Percentiles rank a stretch among this genome's conserved stretches.
These are phyloP conservation scores for Triticum turgidum DNA, from an alignment of 176 grass and related monocot genomes.

Conservation along the genomic window DNA sequence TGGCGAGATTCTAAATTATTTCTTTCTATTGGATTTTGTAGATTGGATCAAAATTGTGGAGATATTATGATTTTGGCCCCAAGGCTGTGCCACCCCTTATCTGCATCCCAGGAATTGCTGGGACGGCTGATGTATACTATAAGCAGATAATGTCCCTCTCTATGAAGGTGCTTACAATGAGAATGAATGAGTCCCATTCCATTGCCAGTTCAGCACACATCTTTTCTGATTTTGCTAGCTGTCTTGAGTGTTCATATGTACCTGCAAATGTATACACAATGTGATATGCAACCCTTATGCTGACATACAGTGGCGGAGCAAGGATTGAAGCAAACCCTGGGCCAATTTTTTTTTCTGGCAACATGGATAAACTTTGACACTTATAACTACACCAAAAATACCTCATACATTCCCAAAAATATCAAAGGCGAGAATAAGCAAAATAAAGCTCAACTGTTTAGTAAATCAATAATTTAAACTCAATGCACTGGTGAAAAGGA, in stretches of 20 bases:
- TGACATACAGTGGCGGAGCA: background rate
- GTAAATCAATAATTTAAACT: background rate
- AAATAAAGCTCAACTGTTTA: background rate
- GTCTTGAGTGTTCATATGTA: background rate
- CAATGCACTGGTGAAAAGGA: background rate
- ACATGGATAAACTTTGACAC: background rate
- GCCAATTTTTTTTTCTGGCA: background rate
- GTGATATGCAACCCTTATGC: background rate
- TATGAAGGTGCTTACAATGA: constrained; percentile 60
- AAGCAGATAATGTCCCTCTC: constrained; percentile 96
- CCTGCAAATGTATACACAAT: background rate
- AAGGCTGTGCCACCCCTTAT: constrained; percentile 81
- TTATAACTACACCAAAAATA: background rate
- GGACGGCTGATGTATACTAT: constrained; percentile 97
- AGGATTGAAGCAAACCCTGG: background rate
- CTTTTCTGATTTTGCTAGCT: constrained; percentile 16
- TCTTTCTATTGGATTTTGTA: constrained; percentile 36
- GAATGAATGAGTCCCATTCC: background rate
- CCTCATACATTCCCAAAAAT: background rate
- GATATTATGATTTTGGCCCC: constrained; percentile 97
- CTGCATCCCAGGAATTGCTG: constrained; percentile 95
- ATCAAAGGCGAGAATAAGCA: background rate
- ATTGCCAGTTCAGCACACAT: background rate
- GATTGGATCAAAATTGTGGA: constrained; percentile 93
- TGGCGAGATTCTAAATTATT: constrained; percentile 1